Evolutionary conservation across 108 stramenopile genomes (phyloP).

Genomic region (Seminavis robusta): DNA sequence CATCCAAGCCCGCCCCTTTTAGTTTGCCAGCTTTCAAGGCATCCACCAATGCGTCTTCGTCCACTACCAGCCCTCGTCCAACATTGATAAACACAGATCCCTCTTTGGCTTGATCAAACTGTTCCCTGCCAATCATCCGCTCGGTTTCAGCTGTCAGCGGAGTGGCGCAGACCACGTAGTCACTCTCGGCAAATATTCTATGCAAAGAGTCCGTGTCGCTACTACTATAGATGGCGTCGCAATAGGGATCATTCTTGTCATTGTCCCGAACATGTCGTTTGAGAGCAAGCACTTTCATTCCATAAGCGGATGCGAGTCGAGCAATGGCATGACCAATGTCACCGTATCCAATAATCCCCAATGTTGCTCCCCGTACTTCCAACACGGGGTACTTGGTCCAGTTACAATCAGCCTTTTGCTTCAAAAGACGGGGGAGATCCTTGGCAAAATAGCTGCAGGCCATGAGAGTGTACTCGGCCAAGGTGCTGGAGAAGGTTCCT

Average conservation of each 20-base stretch:
- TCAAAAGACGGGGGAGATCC: constrained; percentile 80
- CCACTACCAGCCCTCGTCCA: constrained; percentile 86
- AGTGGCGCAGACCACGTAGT: constrained; percentile 76
- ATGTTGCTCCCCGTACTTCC: constrained; percentile 49
- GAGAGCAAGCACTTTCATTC: constrained; percentile 79
- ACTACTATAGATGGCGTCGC: constrained; percentile 51
- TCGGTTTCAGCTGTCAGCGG: constrained; percentile 76
- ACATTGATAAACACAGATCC: constrained; percentile 85
- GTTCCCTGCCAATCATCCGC: constrained; percentile 54
- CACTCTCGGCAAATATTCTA: constrained; percentile 52
- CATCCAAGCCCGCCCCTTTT: constrained; percentile 87
- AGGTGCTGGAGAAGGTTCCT: constrained; percentile 78
- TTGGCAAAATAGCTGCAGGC: constrained; percentile 91
- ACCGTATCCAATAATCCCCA: constrained; percentile 86
- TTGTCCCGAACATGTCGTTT: constrained; percentile 23
- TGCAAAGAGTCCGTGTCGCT: constrained; percentile 37
- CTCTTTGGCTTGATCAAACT: constrained; percentile 58
- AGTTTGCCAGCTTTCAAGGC: constrained; percentile 57
- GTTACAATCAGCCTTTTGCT: constrained; percentile 51
- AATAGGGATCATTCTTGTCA: constrained; percentile 54
- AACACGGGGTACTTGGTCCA: too few species aligned
- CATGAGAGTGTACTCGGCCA: constrained; percentile 90
- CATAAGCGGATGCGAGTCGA: constrained; percentile 76
- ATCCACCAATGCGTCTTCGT: constrained; percentile 75
- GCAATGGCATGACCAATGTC: constrained; percentile 84